Base-by-base conservation (phyloP, 306 rosid genomes). In the peach (Prunus persica) region DNA sequence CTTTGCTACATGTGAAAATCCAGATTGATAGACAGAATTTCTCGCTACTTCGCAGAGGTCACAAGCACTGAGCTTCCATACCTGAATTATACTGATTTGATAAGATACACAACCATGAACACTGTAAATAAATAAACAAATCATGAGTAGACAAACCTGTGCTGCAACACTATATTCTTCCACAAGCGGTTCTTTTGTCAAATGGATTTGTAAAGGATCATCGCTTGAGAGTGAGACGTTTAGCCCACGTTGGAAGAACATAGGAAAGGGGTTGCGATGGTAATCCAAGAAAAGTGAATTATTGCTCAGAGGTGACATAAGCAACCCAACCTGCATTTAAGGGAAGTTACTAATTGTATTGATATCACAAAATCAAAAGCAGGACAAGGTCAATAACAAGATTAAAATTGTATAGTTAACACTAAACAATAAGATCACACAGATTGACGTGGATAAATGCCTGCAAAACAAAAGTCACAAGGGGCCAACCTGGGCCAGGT, bases 11-110 rank as follows among this genome's bases (percentile, higher is more conserved):
- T 86, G 95, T 55, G 98, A 84, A 82, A 93, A 93, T 76, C 98
- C 98, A 73, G 98, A 93, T 70, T 93, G 98, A 77, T 93, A 91
- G 43, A 93, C 98, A 65, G 96, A 91, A 76, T 93, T 91, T 81
- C 98, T 85, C 27, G 93, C 98, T 67, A 93, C 88, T 84, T 93
- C 93, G 24, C 98, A 93, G 52, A 93, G 69, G 77, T 93, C 96
- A 80, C 98, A 91, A 46, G 98, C 85, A 47, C 93, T 86, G 64
- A 93, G 89, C 86, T 91, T 93, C 98, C 96, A 92, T 22, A 92
- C 96, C 96, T 92, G 85, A 75, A 82, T 49, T 46, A 43, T 15
- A 25, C 2, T 46, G 78, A 69, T 20, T 62, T 58, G 32, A 22
- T 67, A 58, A 47, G 69, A 65, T 57, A 61, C 57, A 60, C 4